Conservation (phyloP, 306 rosid species). For the Vigna mungo region DNA sequence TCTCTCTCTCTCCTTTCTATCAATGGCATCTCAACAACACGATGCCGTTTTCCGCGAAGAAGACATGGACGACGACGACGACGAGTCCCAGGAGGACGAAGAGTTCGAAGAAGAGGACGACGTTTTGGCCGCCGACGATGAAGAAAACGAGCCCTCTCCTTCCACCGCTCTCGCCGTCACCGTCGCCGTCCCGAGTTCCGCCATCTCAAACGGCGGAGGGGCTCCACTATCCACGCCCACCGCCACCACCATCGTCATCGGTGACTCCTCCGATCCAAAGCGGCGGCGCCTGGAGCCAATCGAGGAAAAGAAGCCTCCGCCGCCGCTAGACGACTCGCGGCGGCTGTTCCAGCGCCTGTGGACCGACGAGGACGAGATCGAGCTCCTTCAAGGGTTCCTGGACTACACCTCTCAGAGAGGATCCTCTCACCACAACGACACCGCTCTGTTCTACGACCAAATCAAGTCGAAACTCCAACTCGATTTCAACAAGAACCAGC, state of each 20-base stretch:
- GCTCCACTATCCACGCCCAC: constrained; percentile 42
- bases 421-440: constrained; percentile 50
- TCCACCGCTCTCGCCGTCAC: constrained; percentile 52
- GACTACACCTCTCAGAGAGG: constrained; percentile 62
- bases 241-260: constrained; percentile 40
- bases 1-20: background rate
- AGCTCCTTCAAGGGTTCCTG: constrained; percentile 69
- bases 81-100: constrained; percentile 67
- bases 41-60: constrained; percentile 76
- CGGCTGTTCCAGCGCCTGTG: constrained; percentile 66
- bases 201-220: constrained; percentile 39
- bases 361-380: constrained; percentile 84
- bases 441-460: constrained; percentile 59
- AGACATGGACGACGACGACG: constrained; percentile 75
- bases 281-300: constrained; percentile 53
- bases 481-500: constrained; percentile 68
- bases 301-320: constrained; percentile 59
- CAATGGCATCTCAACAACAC: constrained; percentile 70
- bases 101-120: constrained; percentile 71
- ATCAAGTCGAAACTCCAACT: constrained; percentile 67
- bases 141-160: constrained; percentile 54
- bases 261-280: constrained; percentile 50
- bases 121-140: constrained; percentile 49
- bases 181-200: constrained; percentile 51
- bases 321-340: constrained; percentile 58